Conservation (phyloP, 768 basidiomycete genomes). For the Gloeopeniophorella convolvens region DNA sequence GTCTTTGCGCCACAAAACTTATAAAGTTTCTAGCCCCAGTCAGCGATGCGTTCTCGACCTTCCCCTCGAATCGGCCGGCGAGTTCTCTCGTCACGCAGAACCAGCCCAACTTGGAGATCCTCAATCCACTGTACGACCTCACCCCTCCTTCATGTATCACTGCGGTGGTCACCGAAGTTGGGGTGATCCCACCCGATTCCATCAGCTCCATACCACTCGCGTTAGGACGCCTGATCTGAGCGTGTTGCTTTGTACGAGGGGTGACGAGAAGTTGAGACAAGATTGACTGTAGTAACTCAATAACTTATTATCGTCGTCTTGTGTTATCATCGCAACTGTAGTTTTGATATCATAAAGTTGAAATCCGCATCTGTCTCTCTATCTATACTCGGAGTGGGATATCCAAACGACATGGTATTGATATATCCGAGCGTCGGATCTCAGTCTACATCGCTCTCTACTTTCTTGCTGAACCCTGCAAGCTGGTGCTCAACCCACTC, state of each 20-base stretch:
- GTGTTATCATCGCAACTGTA: conserved; percentile 1
- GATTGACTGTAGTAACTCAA: background rate
- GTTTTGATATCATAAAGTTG: conserved; percentile 1
- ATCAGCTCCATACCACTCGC: conserved; percentile 80
- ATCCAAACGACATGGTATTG: background rate
- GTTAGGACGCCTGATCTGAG: conserved; percentile 34
- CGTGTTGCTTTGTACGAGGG: background rate
- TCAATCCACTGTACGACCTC: conserved; percentile 90
- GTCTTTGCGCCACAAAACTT: background rate
- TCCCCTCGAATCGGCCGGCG: conserved; percentile 29
- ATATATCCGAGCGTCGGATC: too few species aligned
- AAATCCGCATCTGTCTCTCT: too few species aligned
- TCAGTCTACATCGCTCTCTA: conserved; percentile 24
- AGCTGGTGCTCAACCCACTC: conserved; percentile 61
- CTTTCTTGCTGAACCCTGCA: conserved; percentile 33
- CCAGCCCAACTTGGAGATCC: conserved; percentile 56
- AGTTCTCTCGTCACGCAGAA: conserved; percentile 26
- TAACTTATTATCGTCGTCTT: conserved; percentile 20
- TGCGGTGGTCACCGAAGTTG: conserved; percentile 95
- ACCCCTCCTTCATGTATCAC: conserved; percentile 91
- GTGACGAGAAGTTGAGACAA: conserved; percentile 1
- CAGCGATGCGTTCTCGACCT: conserved; percentile 31
- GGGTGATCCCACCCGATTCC: conserved; percentile 88
- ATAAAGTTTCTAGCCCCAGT: conserved; percentile 24
- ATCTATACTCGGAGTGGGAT: background rate